Evolutionary conservation across 2,329 filamentous ascomycete genomes (phyloP).

Genomic region (Apiospora marii): DNA sequence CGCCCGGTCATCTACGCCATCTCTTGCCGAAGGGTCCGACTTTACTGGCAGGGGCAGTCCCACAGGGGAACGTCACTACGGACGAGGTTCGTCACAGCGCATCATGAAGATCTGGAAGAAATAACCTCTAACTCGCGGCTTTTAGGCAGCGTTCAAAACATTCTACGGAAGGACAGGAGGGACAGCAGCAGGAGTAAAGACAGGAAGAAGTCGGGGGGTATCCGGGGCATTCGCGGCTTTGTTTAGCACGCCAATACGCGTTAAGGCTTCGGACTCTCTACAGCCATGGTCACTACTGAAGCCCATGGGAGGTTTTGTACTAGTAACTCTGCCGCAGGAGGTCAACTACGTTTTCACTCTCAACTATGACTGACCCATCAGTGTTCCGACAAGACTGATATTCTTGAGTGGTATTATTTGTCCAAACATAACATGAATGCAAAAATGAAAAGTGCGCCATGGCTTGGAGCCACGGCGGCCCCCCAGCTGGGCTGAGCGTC

Average conservation of each 20-base stretch:
- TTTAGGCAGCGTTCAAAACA: constrained; percentile 57
- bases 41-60: constrained; percentile 37
- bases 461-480: background rate
- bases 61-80: constrained; percentile 53
- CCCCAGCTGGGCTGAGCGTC: background rate
- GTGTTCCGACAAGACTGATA: background rate
- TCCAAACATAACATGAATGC: background rate
- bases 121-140: constrained; percentile 29
- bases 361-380: background rate
- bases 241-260: background rate
- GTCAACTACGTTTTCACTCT: background rate
- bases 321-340: background rate
- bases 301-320: background rate
- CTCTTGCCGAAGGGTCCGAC: constrained; percentile 42
- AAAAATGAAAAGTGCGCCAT: background rate
- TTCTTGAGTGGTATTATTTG: background rate
- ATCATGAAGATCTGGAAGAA: constrained; percentile 24
- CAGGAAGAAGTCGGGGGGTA: constrained; percentile 47
- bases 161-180: constrained; percentile 57
- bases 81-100: constrained; percentile 50
- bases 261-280: background rate
- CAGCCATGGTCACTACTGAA: background rate
- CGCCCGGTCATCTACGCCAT: constrained; percentile 49
- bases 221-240: constrained; percentile 49
- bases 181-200: constrained; percentile 50